phyloP scores from a whole-genome alignment of 176 grass and related monocot species.

The Phoenix roebelenii region DNA sequence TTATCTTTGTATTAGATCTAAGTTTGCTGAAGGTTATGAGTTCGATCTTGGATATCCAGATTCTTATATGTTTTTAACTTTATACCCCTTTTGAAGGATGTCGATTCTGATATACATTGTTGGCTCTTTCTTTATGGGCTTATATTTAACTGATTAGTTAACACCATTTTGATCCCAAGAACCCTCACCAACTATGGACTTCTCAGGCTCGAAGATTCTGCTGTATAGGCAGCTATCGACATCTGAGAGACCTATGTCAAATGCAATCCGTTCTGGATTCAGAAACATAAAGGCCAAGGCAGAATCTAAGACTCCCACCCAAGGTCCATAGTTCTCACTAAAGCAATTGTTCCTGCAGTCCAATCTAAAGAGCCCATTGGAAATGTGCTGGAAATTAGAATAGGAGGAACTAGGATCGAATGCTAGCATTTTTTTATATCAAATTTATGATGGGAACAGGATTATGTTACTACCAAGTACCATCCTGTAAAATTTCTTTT shows the following conservation, averaged over 20 bases:
- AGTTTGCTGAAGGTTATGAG: too few species aligned
- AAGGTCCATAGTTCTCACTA: not conserved
- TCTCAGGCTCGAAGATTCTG: not conserved
- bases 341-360: conserved; percentile 2
- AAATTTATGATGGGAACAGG: conserved; percentile 9
- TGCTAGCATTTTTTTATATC: not conserved
- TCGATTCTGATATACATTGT: too few species aligned
- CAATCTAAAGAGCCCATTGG: conserved; percentile 15
- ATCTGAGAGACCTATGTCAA: conserved; percentile 35
- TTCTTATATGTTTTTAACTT: too few species aligned
- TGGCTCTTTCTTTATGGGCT: too few species aligned
- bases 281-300: conserved; percentile 22
- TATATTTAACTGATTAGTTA: too few species aligned
- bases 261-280: conserved; percentile 22
- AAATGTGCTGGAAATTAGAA: too few species aligned
- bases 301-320: not conserved
- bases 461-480: not conserved
- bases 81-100: too few species aligned
- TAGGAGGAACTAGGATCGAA: not conserved
- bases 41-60: too few species aligned
- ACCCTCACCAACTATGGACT: conserved; percentile 41
- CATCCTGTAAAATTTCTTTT: conserved; percentile 25
- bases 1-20: too few species aligned
- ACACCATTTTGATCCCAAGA: conserved; percentile 20
- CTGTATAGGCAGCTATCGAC: not conserved